Base-by-base conservation (phyloP, 805 yeast species). In the Metschnikowia rubicola region DNA sequence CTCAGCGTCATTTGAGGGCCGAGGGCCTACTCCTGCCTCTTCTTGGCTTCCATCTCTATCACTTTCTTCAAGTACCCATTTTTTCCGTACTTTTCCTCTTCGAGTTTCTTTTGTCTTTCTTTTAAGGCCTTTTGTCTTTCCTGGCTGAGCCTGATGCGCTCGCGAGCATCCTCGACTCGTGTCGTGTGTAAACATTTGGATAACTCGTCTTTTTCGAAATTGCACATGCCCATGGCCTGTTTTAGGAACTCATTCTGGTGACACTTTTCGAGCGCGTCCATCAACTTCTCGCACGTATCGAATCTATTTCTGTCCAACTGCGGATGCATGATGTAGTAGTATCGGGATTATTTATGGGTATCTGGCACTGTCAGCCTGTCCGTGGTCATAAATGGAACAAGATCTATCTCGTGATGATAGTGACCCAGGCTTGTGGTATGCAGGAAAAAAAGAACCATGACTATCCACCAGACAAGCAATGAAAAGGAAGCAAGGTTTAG, bases 251-350 rank as follows among this genome's bases (percentile, higher is more conserved):
- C 85, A 45, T 75, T 75, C 48, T 80, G 76, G 59, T 91, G 97
- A 63, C 99, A 92, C 62, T 88, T 84, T 58, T 92, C 96, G 6
- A 92, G 77, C 0, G 96, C 97, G 51, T 84, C 83, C 64, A 94
- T 89, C 35, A 89, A 76, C 51, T 84, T 87, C 43, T 79, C 81
- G 65, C 99, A 92, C 15, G 86, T 66, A 39, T 66, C 71, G 50
- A 72, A 71, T 47, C 76, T 60, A 51, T 64, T 65, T 53, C 61
- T 67, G 56, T 73, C 77, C 52, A 73, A 61, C 50, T 72, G 77
- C 7, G 78, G 77, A 52, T 73, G 78, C 77, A 73, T 73, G 26
- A 21, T 21, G 26, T 5, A 4, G 5, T 5, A 21, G 26, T 21
- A 21, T 21, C 26, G 1, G 26, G 26, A 21, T 21, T 21, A 21